phyloP scores from a whole-genome alignment of 352 stramenopile genomes.

The Globisporangium spinosum region DNA sequence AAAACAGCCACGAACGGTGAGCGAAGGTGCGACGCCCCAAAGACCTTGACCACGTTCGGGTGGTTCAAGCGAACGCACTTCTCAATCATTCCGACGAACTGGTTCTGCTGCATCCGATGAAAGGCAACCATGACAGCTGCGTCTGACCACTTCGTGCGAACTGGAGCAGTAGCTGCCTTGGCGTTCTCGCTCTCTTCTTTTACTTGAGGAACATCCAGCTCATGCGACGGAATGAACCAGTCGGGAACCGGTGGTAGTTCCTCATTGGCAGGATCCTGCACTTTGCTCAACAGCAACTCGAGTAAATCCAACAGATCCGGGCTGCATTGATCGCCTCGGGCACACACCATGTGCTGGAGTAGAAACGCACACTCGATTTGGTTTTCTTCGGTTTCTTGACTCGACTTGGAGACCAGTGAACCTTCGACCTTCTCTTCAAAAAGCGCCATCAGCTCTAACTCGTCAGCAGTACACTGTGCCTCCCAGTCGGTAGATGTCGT shows the following conservation, averaged over 20 bases:
- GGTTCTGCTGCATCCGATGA: background rate
- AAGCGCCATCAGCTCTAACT: background rate
- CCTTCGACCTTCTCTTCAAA: background rate
- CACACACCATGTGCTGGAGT: background rate
- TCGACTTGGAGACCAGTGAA: background rate
- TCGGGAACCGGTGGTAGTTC: too few relatives aligned
- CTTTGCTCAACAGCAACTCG: too few relatives aligned
- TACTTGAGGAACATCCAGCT: too few relatives aligned
- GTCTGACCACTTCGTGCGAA: background rate
- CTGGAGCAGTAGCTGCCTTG: too few relatives aligned
- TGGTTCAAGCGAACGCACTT: background rate
- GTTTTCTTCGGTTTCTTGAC: background rate
- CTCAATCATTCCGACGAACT: background rate
- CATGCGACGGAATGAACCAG: too few relatives aligned
- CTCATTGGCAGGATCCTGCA: too few relatives aligned
- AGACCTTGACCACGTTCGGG: background rate
- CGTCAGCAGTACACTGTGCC: background rate
- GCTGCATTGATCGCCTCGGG: background rate
- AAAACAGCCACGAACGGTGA: background rate
- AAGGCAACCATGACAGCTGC: background rate
- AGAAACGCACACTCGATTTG: background rate
- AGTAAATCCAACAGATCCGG: too few relatives aligned
- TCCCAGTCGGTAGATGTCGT: background rate
- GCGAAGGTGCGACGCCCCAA: background rate
- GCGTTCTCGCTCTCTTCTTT: too few relatives aligned